phyloP scores from a whole-genome alignment of 2,329 filamentous ascomycete genomes.

The Septoria petroselini region DNA sequence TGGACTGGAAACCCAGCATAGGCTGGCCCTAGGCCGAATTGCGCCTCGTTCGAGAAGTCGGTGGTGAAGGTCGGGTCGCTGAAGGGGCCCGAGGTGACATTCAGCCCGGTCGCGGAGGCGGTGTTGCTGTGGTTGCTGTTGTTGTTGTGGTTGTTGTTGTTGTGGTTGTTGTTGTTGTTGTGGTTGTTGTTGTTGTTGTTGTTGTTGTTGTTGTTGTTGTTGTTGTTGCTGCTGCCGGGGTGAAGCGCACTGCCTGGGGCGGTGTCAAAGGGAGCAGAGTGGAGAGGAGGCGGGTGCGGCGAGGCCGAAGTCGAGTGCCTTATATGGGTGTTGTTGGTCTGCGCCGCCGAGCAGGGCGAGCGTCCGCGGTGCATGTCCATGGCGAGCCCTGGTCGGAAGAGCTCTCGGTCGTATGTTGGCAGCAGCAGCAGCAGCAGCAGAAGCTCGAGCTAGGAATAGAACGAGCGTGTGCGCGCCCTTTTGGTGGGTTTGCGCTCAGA shows the following conservation, averaged over 20 bases:
- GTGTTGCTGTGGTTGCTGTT: slow-evolving; percentile 17
- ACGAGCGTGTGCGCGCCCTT: slow-evolving; percentile 13
- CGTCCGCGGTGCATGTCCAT: slow-evolving; percentile 27
- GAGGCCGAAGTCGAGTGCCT: slow-evolving; percentile 33
- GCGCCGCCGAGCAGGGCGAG: slow-evolving; percentile 31
- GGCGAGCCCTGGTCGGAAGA: slow-evolving; percentile 12
- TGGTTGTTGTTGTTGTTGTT: slow-evolving; percentile 16
- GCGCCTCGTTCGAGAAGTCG: slow-evolving; percentile 44
- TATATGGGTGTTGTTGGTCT: slow-evolving; percentile 29
- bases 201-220: slow-evolving; percentile 16
- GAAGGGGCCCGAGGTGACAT: slow-evolving; percentile 29
- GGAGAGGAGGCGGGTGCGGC: slow-evolving; percentile 29
- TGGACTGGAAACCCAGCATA: slow-evolving; percentile 31
- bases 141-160: slow-evolving; percentile 15
- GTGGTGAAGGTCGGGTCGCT: slow-evolving; percentile 41
- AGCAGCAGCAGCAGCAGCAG: background rate
- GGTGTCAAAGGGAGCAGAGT: slow-evolving; percentile 24
- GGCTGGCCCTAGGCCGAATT: slow-evolving; percentile 44
- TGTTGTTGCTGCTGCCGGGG: slow-evolving; percentile 19
- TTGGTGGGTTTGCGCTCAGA: slow-evolving; percentile 5
- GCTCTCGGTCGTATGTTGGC: slow-evolving; percentile 6
- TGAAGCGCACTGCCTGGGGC: slow-evolving; percentile 17
- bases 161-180: slow-evolving; percentile 20
- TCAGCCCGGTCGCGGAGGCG: slow-evolving; percentile 25
- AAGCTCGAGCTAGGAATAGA: slow-evolving; percentile 17